Base-by-base conservation (phyloP, 2,329 filamentous ascomycete species). In the Lecanicillium sp. region DNA sequence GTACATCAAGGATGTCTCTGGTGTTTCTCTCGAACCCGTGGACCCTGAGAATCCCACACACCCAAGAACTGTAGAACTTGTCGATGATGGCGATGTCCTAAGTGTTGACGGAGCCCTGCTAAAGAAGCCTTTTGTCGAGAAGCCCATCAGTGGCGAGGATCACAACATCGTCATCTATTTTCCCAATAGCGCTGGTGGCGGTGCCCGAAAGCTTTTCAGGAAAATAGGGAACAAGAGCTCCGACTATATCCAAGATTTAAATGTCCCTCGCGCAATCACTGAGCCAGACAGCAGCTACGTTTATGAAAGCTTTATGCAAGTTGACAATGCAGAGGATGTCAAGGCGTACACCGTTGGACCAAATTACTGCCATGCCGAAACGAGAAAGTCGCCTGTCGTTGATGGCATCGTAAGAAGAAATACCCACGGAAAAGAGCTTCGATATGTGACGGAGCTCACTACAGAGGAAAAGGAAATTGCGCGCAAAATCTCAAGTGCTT, bases 221-320 rank as follows among this genome's bases (percentile, higher is more conserved):
- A 98, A 98, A 61, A 85, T 98, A 52, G 94, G 94, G 53, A 98
- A 98, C 71, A 98, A 98, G 65, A 96, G 90, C 60, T 96, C 90
- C 2, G 94, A 98, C 59, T 94, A 83, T 53, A 83, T 95, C 43
- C 75, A 83, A 13, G 80, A 80, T 9, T 72, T 98, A 43, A 76
- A 67, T 13, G 63, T 85, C 14, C 92, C 92, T 9, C 73, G 89
- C 28, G 87, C 82, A 37, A 83, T 96, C 44, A 83, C 83, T 1
- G 87, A 96, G 49, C 76, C 79, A 1, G 72, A 72, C 15, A 79
- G 83, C 53, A 96, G 89, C 59, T 98, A 90, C 66, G 78, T 98
- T 45, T 98, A 96, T 59, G 92, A 98, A 59, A 88, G 94, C 58
- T 98, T 98, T 52, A 82, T 98, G 67, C 80, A 86, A 48, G 89